Conservation (phyloP, 257 asterid species). For the Jaltomata sinuosa region DNA sequence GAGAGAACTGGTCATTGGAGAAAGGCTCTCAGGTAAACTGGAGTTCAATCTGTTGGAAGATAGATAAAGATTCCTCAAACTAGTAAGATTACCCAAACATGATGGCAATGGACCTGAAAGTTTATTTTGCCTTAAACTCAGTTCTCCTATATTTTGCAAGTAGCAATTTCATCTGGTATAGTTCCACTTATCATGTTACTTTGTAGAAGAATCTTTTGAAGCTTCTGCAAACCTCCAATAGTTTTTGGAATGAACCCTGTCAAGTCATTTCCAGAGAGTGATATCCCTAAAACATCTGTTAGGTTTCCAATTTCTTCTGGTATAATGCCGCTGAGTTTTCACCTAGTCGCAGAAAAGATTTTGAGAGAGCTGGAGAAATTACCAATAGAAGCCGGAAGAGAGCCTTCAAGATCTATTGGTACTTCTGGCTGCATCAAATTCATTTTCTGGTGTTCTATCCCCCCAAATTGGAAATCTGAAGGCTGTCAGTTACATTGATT, state of each 20-base stretch:
- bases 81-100: slow-evolving; percentile 10
- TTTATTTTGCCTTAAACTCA: neutral
- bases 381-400: slow-evolving; percentile 21
- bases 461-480: slow-evolving; percentile 8
- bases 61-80: neutral
- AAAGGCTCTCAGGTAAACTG: neutral
- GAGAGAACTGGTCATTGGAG: neutral
- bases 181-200: neutral
- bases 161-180: neutral
- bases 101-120: slow-evolving; percentile 18
- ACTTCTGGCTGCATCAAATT: slow-evolving; percentile 9
- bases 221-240: neutral
- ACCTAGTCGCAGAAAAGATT: accelerated
- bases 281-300: neutral
- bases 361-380: slow-evolving; percentile 18
- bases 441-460: slow-evolving; percentile 6
- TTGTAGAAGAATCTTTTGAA: neutral
- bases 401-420: slow-evolving; percentile 1
- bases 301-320: slow-evolving; percentile 24
- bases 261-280: neutral
- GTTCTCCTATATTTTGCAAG: neutral
- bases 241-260: neutral
- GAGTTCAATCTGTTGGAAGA: slow-evolving; percentile 9
- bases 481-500: neutral
- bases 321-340: slow-evolving; percentile 12